Percentiles rank a stretch among this genome's conserved stretches.
Evolutionary conservation across 306 rosid species (phyloP).

Genomic region (Cyclanthera cordifolia): DNA sequence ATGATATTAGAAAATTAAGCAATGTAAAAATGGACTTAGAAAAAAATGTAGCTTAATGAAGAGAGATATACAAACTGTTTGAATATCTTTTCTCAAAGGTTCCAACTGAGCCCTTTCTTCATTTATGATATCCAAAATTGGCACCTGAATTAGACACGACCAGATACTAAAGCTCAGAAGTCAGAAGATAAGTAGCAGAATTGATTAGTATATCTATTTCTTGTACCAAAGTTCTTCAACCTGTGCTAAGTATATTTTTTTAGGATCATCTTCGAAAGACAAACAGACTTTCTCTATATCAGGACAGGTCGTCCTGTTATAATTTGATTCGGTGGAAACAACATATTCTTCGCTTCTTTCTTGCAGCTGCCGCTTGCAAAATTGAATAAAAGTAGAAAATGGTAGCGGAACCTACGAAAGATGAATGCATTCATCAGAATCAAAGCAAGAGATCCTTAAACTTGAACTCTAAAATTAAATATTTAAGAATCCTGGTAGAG

Average conservation of each 20-base stretch:
- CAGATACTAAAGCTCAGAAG: conserved; percentile 3
- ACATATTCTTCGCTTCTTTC: conserved; percentile 19
- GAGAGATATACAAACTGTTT: conserved; percentile 36
- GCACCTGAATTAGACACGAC: conserved; percentile 38
- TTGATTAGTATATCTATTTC: conserved; percentile 4
- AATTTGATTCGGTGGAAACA: conserved; percentile 18
- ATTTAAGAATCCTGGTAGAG: neutral
- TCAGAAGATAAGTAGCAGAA: conserved; percentile 8
- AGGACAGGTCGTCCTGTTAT: conserved; percentile 11
- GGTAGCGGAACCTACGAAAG: conserved; percentile 54
- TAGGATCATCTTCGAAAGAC: conserved; percentile 37
- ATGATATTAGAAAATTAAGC: conserved; percentile 7
- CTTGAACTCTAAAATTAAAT: neutral
- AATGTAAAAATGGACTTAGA: neutral
- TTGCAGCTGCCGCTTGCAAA: conserved; percentile 48
- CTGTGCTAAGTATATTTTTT: conserved; percentile 89
- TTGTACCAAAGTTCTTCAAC: conserved; percentile 25
- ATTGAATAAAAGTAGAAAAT: conserved; percentile 53
- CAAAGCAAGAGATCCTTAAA: neutral
- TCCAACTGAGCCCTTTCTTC: conserved; percentile 61
- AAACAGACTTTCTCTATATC: conserved; percentile 23
- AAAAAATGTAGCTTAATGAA: neutral
- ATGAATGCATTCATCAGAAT: conserved; percentile 2
- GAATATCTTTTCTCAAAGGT: conserved; percentile 48
- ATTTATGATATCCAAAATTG: conserved; percentile 46